Conservation (phyloP, 352 stramenopile genomes). For the Pythium coloratum region DNA sequence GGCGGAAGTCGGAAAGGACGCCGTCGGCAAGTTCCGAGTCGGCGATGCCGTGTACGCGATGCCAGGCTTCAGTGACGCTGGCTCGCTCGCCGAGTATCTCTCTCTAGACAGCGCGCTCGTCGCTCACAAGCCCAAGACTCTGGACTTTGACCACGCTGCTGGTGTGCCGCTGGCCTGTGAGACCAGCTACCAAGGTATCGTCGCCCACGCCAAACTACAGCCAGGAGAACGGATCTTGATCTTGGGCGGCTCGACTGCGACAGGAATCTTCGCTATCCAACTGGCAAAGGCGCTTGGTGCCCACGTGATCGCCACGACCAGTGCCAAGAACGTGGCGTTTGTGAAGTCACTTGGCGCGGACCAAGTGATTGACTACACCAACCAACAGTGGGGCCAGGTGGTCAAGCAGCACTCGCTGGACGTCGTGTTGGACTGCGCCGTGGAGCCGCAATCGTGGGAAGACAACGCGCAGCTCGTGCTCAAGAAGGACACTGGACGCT, state of each 20-base stretch:
- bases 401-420: conserved; percentile 25
- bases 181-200: conserved; percentile 39
- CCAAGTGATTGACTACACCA: conserved; percentile 48
- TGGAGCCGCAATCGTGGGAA: conserved; percentile 39
- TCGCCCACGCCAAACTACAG: conserved; percentile 21
- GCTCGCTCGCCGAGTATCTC: conserved; percentile 43
- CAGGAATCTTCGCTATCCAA: conserved; percentile 38
- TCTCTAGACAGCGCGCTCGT: conserved; percentile 29
- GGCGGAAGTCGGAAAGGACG: conserved; percentile 28
- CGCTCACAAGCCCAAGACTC: conserved; percentile 38
- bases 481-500: conserved; percentile 38
- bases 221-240: conserved; percentile 11
- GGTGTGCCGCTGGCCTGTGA: conserved; percentile 28
- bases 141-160: conserved; percentile 42
- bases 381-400: conserved; percentile 32
- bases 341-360: conserved; percentile 41
- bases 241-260: conserved; percentile 11
- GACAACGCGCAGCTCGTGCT: conserved; percentile 37
- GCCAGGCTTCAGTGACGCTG: neutral
- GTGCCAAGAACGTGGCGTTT: conserved; percentile 34
- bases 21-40: conserved; percentile 25
- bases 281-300: conserved; percentile 30
- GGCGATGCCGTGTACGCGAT: conserved; percentile 26
- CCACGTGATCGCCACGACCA: conserved; percentile 32
- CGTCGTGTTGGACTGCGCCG: conserved; percentile 26